Conservation (phyloP, 768 basidiomycete species). For the Rhodotorula sphaerocarpa region DNA sequence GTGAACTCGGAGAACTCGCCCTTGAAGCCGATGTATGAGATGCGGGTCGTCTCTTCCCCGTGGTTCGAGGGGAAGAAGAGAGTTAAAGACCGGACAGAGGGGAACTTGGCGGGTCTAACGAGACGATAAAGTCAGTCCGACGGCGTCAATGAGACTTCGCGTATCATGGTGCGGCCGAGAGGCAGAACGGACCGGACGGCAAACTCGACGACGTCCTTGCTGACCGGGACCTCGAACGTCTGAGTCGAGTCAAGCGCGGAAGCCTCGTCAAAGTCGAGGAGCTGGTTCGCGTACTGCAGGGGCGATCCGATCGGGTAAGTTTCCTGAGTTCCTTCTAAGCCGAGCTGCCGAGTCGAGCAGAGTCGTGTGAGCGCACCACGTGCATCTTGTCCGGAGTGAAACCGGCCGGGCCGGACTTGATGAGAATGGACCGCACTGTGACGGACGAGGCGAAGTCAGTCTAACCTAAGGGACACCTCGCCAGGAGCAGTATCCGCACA, state of each 20-base stretch:
- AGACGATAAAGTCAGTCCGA: background rate
- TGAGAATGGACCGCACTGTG: conserved; percentile 43
- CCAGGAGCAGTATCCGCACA: background rate
- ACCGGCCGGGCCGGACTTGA: conserved; percentile 44
- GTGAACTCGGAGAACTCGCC: conserved; percentile 39
- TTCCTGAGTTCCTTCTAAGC: no score
- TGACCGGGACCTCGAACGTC: conserved; percentile 38
- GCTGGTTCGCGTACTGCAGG: conserved; percentile 30
- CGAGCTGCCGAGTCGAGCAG: no score
- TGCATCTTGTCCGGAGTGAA: conserved; percentile 41
- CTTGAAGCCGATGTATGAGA: conserved; percentile 46
- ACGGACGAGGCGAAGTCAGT: background rate
- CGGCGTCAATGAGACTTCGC: background rate
- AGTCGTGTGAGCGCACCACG: conserved; percentile 37
- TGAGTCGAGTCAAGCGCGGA: conserved; percentile 31
- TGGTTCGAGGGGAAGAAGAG: conserved; percentile 45
- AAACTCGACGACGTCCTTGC: conserved; percentile 43
- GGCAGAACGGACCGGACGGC: conserved; percentile 42
- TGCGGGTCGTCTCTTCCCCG: conserved; percentile 44
- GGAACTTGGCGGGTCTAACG: conserved; percentile 43
- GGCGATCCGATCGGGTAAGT: no score
- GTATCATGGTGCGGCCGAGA: no score
- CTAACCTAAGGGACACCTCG: accelerated
- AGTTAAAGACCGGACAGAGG: conserved; percentile 41
- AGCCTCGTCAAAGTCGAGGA: conserved; percentile 41